Base-by-base conservation (phyloP, 225 moss, liverwort and hornwort genomes). In the Anthoceros angustus region DNA sequence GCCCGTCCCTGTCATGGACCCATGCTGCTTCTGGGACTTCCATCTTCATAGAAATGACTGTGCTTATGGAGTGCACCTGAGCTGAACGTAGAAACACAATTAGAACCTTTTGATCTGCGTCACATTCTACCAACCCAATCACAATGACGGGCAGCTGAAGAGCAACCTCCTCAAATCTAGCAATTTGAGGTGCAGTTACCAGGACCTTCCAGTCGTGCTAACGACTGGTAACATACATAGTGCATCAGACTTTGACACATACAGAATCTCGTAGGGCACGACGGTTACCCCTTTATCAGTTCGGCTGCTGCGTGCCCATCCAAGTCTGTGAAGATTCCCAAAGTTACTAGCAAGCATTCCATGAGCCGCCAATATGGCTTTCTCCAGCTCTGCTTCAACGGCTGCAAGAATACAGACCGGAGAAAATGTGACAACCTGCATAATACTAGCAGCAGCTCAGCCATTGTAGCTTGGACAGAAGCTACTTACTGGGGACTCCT, bases 11-110 rank as follows among this genome's bases (percentile, higher is more conserved):
- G 67, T 95, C 94, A 73, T 74, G 77, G 24, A 78, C 76, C 94
- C 90, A 95, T 25, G 94, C 85, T 62, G 82, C 67, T 76, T 80
- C 76, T 40, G 94, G 85, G 70, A 90, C 77, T 72, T 95, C 90
- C 94, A 95, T 90, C 80, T 95, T 95, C 90, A 90, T 83, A 11
- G 86, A 84, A 39, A 95, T 90, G 32, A 90, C 94, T 42, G 94
- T 90, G 71, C 90, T 81, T 55, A 95, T 76, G 3, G 94, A 95
- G 78, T 95, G 90, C 45, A 95, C 94, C 87, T 94, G 87, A 24
- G 68, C 42, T 67, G 70, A 68, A 68, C 67, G 65, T 41, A 42
- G 66, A 32, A 32, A 32, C 32, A 32, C 1, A 32, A 1, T 32
- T 32, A 32, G 32, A 32, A 32, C 32, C 32, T 32, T 1, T 4